Conservation (phyloP, 2,329 filamentous ascomycete species). For the Aspergillus tubingensis region DNA sequence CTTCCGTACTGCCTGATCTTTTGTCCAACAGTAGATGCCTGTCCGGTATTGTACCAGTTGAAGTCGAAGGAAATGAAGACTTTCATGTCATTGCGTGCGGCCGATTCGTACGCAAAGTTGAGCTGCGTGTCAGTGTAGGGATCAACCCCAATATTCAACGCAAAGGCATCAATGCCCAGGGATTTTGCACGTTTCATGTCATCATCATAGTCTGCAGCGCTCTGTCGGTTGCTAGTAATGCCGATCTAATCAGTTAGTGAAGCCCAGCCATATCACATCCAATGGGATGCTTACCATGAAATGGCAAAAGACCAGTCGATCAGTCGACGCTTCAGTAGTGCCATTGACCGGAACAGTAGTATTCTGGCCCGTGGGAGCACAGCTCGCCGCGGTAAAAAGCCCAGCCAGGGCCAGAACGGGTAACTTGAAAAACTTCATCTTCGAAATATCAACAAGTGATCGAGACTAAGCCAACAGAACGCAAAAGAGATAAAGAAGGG, state of each 20-base stretch:
- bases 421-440: slow-evolving; percentile 20
- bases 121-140: slow-evolving; percentile 49
- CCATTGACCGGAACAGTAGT: background rate
- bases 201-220: slow-evolving; percentile 49
- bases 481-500: background rate
- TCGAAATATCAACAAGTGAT: background rate
- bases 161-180: slow-evolving; percentile 52
- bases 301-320: slow-evolving; percentile 46
- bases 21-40: slow-evolving; percentile 46
- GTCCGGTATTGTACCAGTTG: slow-evolving; percentile 48
- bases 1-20: slow-evolving; percentile 51
- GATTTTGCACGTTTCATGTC: slow-evolving; percentile 51
- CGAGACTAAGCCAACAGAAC: background rate
- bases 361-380: slow-evolving; percentile 14
- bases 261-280: background rate
- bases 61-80: slow-evolving; percentile 62
- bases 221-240: slow-evolving; percentile 47
- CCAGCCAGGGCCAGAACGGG: slow-evolving; percentile 18
- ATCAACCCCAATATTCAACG: slow-evolving; percentile 54
- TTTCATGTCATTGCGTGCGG: slow-evolving; percentile 51
- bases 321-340: slow-evolving; percentile 4
- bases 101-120: slow-evolving; percentile 52
- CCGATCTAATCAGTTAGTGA: slow-evolving; percentile 40
- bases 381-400: background rate
- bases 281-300: slow-evolving; percentile 42